Evolutionary conservation across 2,329 filamentous ascomycete genomes (phyloP).

Genomic region (Ophiognomonia clavigignenti-juglandacearum): DNA sequence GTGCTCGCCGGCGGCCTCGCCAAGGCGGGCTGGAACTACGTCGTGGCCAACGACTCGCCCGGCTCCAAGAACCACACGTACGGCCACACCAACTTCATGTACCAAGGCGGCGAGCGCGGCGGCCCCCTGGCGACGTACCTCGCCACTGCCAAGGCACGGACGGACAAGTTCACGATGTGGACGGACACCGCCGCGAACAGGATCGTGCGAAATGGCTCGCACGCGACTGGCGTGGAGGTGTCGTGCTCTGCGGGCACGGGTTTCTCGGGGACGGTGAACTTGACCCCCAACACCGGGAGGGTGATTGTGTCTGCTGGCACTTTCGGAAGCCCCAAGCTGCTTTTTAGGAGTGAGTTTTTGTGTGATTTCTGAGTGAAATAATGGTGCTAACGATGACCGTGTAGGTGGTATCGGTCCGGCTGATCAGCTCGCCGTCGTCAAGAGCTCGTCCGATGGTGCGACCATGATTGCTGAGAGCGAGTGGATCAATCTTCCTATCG

Average conservation of each 20-base stretch:
- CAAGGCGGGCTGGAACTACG: conserved; percentile 56
- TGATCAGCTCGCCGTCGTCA: conserved; percentile 51
- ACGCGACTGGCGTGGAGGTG: conserved; percentile 65
- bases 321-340: conserved; percentile 65
- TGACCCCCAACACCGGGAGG: conserved; percentile 55
- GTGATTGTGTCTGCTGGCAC: conserved; percentile 65
- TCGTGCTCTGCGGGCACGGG: conserved; percentile 49
- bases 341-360: conserved; percentile 53
- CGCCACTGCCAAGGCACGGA: conserved; percentile 50
- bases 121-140: conserved; percentile 71
- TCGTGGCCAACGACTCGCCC: conserved; percentile 52
- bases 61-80: conserved; percentile 62
- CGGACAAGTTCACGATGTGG: conserved; percentile 61
- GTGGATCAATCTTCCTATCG: conserved; percentile 57
- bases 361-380: neutral
- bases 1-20: conserved; percentile 56
- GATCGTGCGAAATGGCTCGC: conserved; percentile 57
- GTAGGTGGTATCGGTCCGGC: conserved; percentile 56
- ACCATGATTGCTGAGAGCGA: conserved; percentile 44
- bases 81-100: conserved; percentile 64
- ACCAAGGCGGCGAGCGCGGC: conserved; percentile 58
- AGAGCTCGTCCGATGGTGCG: conserved; percentile 42
- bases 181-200: conserved; percentile 62
- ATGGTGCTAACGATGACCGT: conserved; percentile 13
- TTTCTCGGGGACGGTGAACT: conserved; percentile 53